Evolutionary conservation across 768 basidiomycete species (phyloP), one percentile per base, ranked within the genome.

Genomic region (Phallus indusiatus): DNA sequence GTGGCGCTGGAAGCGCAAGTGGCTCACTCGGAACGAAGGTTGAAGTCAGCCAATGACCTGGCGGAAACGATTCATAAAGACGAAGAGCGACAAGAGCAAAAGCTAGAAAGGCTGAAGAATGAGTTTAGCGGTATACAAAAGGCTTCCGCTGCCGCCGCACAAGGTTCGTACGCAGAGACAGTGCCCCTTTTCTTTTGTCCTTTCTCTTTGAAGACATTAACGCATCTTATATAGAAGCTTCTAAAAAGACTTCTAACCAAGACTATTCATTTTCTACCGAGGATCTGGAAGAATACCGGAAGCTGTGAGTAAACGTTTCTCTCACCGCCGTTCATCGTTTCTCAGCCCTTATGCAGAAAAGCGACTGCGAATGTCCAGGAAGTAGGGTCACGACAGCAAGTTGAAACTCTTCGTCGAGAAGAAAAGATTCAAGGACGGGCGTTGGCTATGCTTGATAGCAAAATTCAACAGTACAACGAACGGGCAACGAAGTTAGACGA

Each of bases 1-100:
- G 83, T 92, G 24, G 79, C 86, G 0, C 75, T 88, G 24, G 90
- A 95, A 59, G 88, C 90, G 5, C 91, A 94, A 67, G 92, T 97
- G 59, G 80, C 83, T 10, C 95, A 98, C 67, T 83, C 89, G 0
- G 77, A 81, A 24, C 82, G 90, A 53, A 95, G 94, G 67, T 73
- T 83, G 24, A 80, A 81, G 55, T 90, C 90, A 63, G 85, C 90
- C 0, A 70, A 75, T 54, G 80, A 81, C 57, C 79, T 81, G 1
- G 76, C 74, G 47, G 84, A 84, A 28, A 82, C 85, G 47, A 81
- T 94, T 0, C 67, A 72, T 46, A 83, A 81, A 60, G 89, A 86
- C 48, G 78, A 72, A 28, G 72, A 75, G 14, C 76, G 76, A 69
- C 70, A 81, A 71, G 62, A 76, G 62, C 71, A 73, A 2, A 81